phyloP scores from a whole-genome alignment of 116 monocot species.

The Papilionanthe hybrid region DNA sequence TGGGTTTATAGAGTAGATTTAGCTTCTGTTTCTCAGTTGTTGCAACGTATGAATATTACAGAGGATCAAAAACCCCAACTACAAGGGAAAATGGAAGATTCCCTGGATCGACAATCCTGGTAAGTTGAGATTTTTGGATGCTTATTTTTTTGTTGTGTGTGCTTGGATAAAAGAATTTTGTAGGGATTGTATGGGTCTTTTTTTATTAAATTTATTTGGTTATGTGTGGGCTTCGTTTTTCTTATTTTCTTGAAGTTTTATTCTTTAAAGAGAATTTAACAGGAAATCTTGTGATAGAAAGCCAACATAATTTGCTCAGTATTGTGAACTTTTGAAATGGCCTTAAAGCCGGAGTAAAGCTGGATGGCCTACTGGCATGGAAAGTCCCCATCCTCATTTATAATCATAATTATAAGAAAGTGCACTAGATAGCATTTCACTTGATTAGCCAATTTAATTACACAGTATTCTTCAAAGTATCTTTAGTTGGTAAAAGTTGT shows the following conservation, averaged over 20 bases:
- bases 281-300: not conserved
- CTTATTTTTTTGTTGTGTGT: not conserved
- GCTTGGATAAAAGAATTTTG: not conserved
- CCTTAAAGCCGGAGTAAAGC: not conserved
- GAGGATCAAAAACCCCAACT: conserved; percentile 98
- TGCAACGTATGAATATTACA: conserved; percentile 24
- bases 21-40: not conserved
- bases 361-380: not conserved
- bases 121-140: conserved; percentile 16
- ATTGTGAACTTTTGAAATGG: not conserved
- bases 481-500: no score
- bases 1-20: not conserved
- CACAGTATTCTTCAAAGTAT: no score
- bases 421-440: no score
- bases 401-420: no score
- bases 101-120: conserved; percentile 99
- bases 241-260: not conserved
- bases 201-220: no score
- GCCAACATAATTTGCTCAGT: not conserved
- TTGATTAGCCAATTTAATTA: no score
- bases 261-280: not conserved
- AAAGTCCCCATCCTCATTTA: not conserved
- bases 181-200: not conserved
- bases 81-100: conserved; percentile 95
- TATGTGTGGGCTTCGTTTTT: no score